Percentiles rank a stretch among this genome's conserved stretches.
Conservation (phyloP, 2,329 filamentous ascomycete species). For the Salinomyces thailandicus region DNA sequence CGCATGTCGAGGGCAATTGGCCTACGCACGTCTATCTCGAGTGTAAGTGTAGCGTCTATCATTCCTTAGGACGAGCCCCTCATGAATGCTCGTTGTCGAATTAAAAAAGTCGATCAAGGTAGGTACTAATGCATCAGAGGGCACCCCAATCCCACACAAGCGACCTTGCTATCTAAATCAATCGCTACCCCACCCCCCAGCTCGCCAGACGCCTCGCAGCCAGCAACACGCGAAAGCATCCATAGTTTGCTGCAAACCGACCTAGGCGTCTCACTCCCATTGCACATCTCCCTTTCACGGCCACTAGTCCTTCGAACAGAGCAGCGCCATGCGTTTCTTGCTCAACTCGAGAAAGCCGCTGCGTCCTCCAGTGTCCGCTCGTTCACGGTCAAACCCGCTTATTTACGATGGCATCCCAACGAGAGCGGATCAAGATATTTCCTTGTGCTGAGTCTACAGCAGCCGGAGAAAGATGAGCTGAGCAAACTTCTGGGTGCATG, state of each 20-base stretch:
- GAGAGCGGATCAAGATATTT: slow-evolving; percentile 66
- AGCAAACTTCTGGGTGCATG: slow-evolving; percentile 51
- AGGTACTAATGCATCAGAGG: slow-evolving; percentile 30
- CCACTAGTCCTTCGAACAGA: slow-evolving; percentile 64
- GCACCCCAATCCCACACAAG: slow-evolving; percentile 44
- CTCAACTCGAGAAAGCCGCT: slow-evolving; percentile 41
- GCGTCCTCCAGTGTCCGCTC: slow-evolving; percentile 32
- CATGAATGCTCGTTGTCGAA: not conserved
- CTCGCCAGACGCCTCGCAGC: not conserved
- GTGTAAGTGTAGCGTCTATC: slow-evolving; percentile 51
- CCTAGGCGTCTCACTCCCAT: slow-evolving; percentile 63
- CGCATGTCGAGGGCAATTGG: slow-evolving; percentile 85
- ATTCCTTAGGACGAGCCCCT: slow-evolving; percentile 4
- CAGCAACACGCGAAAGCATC: slow-evolving; percentile 27
- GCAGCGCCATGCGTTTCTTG: slow-evolving; percentile 59
- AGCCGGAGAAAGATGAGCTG: slow-evolving; percentile 27
- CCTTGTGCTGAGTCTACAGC: slow-evolving; percentile 57
- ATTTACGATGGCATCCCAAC: slow-evolving; percentile 56
- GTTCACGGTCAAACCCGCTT: slow-evolving; percentile 35
- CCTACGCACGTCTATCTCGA: slow-evolving; percentile 86
- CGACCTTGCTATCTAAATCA: slow-evolving; percentile 24
- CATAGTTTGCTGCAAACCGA: slow-evolving; percentile 66
- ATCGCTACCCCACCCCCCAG: too few species aligned
- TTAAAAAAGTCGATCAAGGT: not conserved
- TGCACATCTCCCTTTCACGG: slow-evolving; percentile 85